Conservation (phyloP, 495 filamentous ascomycete species). For the Penicillium herquei region DNA sequence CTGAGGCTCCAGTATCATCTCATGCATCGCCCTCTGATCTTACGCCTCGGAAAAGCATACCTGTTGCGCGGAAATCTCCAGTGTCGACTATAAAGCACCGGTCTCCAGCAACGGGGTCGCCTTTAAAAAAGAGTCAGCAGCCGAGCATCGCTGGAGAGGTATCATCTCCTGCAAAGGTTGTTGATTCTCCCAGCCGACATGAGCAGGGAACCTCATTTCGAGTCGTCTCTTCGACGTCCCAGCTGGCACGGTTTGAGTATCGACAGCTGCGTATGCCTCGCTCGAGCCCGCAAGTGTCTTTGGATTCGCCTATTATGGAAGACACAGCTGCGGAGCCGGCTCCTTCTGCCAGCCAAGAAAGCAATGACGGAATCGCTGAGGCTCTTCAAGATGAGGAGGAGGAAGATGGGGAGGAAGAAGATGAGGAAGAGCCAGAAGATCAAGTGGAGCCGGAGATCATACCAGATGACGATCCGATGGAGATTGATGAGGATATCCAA, state of each 20-base stretch:
- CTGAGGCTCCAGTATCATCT: neutral
- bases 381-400: neutral
- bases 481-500: neutral
- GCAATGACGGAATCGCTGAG: neutral
- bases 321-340: neutral
- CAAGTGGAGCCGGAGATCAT: neutral
- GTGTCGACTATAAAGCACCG: too few relatives aligned
- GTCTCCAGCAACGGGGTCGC: too few relatives aligned
- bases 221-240: conserved; percentile 42
- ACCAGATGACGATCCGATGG: neutral
- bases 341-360: neutral
- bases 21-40: neutral
- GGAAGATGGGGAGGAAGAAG: neutral
- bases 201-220: conserved; percentile 22
- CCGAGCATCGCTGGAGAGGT: too few relatives aligned
- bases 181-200: neutral
- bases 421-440: neutral
- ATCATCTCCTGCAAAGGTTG: neutral
- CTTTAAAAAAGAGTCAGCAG: too few relatives aligned
- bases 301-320: conserved; percentile 1
- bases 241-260: conserved; percentile 48
- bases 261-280: conserved; percentile 24
- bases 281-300: neutral
- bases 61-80: neutral
- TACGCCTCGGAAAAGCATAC: neutral